Base-by-base conservation (phyloP, 805 yeast genomes). In the Starmerella geochares region DNA sequence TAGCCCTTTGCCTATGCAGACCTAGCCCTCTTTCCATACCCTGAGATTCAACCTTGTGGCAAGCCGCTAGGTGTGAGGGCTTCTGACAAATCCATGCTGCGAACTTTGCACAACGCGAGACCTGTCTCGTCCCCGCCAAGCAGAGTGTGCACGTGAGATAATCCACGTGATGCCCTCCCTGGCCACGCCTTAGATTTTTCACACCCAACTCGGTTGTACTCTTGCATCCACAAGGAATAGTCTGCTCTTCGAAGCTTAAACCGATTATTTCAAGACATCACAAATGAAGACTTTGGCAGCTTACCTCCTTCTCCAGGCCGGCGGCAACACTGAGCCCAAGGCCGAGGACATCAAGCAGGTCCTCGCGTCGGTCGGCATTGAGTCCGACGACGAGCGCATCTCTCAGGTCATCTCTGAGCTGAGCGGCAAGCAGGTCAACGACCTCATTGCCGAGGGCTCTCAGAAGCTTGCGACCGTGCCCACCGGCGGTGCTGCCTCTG, bases 251-350 rank as follows among this genome's bases (percentile, higher is more conserved):
- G 50, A 37, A 53, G 65, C 66, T 62, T 62, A 62, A 62, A 55
- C 60, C 50, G 66, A 62, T 62, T 62, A 60, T 61, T 65, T 60
- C 63, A 52, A 55, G 54, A 36, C 59, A 59, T 59, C 58, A 60
- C 50, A 52, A 54, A 64, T 87, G 96, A 92, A 87, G 85, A 90
- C 90, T 82, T 83, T 92, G 77, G 98, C 98, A 77, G 97, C 98
- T 75, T 92, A 92, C 80, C 83, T 92, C 75, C 83, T 90, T 77
- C 81, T 92, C 75, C 87, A 83, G 77, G 87, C 92, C 73, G 95
- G 95, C 75, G 98, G 97, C 72, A 81, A 80, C 78, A 72, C 87
- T 71, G 69, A 92, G 67, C 97, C 98, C 75, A 77, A 95, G 64
- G 94, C 95, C 65, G 80, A 83, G 68, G 90, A 86, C 73, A 79